Base-by-base conservation (phyloP, 108 stramenopile species). In the Conticribra guillardii region DNA sequence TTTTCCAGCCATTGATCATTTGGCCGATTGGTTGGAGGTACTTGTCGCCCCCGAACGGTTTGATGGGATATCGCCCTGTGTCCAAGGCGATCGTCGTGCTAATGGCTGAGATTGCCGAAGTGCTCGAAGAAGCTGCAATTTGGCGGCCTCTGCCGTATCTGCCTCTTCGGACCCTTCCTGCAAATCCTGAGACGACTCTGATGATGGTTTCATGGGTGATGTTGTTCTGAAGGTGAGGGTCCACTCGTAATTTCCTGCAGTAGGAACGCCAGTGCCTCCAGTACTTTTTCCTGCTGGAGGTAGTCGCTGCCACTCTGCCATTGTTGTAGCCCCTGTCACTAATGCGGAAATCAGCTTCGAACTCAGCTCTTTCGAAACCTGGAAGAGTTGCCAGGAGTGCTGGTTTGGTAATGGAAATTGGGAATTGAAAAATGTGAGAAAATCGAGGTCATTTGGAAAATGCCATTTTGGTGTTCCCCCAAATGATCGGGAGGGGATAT, bases 271-370 rank as follows among this genome's bases (percentile, higher is more conserved):
- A 63, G 18, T 49, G 1, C 1, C 15, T 26, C 62, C 62, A 63
- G 29, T 48, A 18, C 11, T 5, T 1, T 26, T n/a, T 46, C 62
- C 62, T 7, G 47, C n/a, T 37, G 2, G 33, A 26, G 34, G 37
- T 44, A 60, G 59, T 23, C 48, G 62, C 47, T 4, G 34, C 47
- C 46, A 63, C 62, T 63, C 62, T 27, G 27, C 62, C 62, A 63
- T 26, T n/a, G 47, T 29, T 27, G 48, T 47, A 63, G 1, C 47
- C 62, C 48, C 15, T 2, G 23, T 63, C 48, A 2, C 46, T 46
- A 63, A 49, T 7, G 47, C 4, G 5, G 41, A 63, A 29, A 28
- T 63, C 46, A 48, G 26, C 3, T 2, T 4, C 26, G 26, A 48
- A 63, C 23, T 49, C 23, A 22, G 19, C 15, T 47, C 47, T 1